Base-by-base conservation (phyloP, 208 protist genomes). In the Crithidia acanthocephali region DNA sequence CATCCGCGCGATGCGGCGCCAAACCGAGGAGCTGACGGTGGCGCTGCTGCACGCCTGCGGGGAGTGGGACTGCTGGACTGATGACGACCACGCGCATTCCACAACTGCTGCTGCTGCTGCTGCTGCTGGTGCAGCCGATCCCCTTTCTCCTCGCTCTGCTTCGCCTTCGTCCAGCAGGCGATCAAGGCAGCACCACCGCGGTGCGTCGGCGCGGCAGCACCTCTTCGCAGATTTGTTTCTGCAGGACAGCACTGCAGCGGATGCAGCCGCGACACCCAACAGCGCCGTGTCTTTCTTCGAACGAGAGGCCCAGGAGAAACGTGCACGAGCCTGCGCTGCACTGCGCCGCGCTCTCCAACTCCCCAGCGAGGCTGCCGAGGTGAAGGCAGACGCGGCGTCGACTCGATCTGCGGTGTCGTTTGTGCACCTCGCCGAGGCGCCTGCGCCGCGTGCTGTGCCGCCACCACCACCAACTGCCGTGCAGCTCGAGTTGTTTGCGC, bases 11-110 rank as follows among this genome's bases (percentile, higher is more conserved):
- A 51, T 92, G 40, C 84, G 87, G 10, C 68, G 68, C 13, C 79
- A 92, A 52, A 86, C 84, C 11, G 87, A 92, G 45, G 77, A 83
- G n/a, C 68, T 90, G 23, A 85, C 80, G 3, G 52, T 83, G 20
- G 52, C 50, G 15, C 65, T 92, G 20, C 73, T 92, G 30, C 81
- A 90, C 56, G 70, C 84, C 20, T 80, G 70, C 23, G 84, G 80
- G 15, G 84, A 86, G 62, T 84, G 75, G 78, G 67, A 59, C 28
- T 92, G 84, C 69, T 92, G 86, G 86, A 15, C 33, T 0, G 48
- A 42, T 0, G 6, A n/a, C n/a, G n/a, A n/a, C n/a, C n/a, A 16
- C 3, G 23, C 27, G 33, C 0, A 23, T 32, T 1, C 23, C 13
- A 7, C 28, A 10, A 10, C 5, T 28, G 2, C 30, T 8, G 2